Conservation (phyloP, 1,284 basidiomycete species). For the Pholiota adiposa region DNA sequence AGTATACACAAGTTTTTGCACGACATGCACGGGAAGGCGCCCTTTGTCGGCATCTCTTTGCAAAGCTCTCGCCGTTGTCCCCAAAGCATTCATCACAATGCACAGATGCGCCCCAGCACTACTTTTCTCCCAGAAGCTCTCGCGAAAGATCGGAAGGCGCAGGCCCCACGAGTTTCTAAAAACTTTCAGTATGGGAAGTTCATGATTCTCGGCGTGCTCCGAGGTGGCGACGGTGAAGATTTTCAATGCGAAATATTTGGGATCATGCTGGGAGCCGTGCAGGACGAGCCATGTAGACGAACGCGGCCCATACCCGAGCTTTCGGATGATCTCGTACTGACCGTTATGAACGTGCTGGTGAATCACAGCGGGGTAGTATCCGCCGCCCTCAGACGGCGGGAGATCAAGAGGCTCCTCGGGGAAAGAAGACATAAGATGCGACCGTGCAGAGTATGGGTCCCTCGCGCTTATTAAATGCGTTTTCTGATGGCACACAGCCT, state of each 20-base stretch:
- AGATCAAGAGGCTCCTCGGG: too few relatives aligned
- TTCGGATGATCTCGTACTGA: constrained; percentile 21
- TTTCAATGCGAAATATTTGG: constrained; percentile 18
- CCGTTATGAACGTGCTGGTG: constrained; percentile 15
- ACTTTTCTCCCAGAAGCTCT: constrained; percentile 18
- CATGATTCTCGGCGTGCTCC: constrained; percentile 9
- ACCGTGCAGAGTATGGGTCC: too few relatives aligned
- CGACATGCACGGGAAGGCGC: constrained; percentile 20
- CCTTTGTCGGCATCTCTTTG: constrained; percentile 5
- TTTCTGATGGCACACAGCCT: too few relatives aligned
- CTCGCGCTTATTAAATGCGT: too few relatives aligned
- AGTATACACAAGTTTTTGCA: constrained; percentile 10
- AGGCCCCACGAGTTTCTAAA: neutral
- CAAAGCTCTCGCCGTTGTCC: constrained; percentile 12
- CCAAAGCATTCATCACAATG: constrained; percentile 12
- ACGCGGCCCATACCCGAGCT: constrained; percentile 24
- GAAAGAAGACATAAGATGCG: too few relatives aligned
- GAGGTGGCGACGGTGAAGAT: constrained; percentile 23
- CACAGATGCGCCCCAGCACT: constrained; percentile 19
- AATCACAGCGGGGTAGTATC: constrained; percentile 8
- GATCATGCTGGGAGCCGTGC: neutral
- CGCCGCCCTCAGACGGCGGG: too few relatives aligned
- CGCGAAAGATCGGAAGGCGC: constrained; percentile 7
- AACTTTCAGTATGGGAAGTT: constrained; percentile 13
- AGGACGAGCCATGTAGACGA: constrained; percentile 24